Percentiles rank a stretch among this genome's conserved stretches.
phyloP scores from a whole-genome alignment of 768 basidiomycete species.

The Amanita thiersii region DNA sequence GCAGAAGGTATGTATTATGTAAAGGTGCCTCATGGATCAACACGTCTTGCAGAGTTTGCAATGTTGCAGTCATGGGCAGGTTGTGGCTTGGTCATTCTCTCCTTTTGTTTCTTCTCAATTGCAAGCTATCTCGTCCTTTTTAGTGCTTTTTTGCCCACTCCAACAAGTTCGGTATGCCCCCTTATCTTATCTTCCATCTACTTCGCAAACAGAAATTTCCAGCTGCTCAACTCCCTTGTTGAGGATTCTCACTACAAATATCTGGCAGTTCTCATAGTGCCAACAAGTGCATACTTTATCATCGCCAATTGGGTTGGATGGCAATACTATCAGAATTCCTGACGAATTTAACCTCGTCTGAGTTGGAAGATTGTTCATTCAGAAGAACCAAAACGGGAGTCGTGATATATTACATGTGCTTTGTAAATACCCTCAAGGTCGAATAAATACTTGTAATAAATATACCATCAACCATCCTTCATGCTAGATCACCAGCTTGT shows the following conservation, averaged over 20 bases:
- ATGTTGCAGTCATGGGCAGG: slow-evolving; percentile 20
- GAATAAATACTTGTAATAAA: slow-evolving; percentile 14
- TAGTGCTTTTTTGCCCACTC: slow-evolving; percentile 51
- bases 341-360: slow-evolving; percentile 15
- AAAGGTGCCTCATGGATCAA: too few relatives aligned
- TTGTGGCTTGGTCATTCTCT: slow-evolving; percentile 36
- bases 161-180: slow-evolving; percentile 41
- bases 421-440: slow-evolving; percentile 11
- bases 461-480: background rate
- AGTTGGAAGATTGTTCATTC: too few relatives aligned
- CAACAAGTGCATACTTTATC: slow-evolving; percentile 79
- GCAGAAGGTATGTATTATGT: too few relatives aligned
- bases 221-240: slow-evolving; percentile 61
- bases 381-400: too few relatives aligned
- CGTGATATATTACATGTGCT: slow-evolving; percentile 4
- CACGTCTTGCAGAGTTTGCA: too few relatives aligned
- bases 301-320: slow-evolving; percentile 99
- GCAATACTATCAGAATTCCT: slow-evolving; percentile 94
- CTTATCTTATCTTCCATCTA: background rate
- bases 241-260: slow-evolving; percentile 89
- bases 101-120: slow-evolving; percentile 45
- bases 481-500: slow-evolving; percentile 24
- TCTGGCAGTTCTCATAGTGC: slow-evolving; percentile 68
- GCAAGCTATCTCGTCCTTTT: slow-evolving; percentile 59
- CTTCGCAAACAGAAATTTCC: background rate